phyloP scores from a whole-genome alignment of 371 early-diverging fungal species.

The Mortierella sp. region DNA sequence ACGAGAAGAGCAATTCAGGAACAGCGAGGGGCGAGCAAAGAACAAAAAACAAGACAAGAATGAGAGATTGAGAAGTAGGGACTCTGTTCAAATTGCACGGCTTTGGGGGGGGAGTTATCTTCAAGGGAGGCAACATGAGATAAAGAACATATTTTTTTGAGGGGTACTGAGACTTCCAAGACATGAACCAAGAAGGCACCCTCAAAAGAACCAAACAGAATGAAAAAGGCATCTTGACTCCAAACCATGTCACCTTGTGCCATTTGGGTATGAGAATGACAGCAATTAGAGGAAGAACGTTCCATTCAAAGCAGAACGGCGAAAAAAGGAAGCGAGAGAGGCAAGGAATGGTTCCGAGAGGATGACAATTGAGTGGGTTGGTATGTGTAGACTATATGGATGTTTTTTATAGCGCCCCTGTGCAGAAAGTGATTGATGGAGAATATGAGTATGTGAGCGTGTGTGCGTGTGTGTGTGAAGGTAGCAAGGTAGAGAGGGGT shows the following conservation, averaged over 20 bases:
- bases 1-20: too few species aligned
- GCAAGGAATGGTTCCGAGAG: neutral
- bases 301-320: conserved; percentile 1
- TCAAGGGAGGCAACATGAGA: neutral
- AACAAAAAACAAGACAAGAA: too few species aligned
- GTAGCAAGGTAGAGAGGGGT: too few species aligned
- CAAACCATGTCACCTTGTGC: neutral
- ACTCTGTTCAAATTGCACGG: too few species aligned
- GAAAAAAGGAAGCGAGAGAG: neutral
- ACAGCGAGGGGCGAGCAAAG: too few species aligned
- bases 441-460: too few species aligned
- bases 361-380: neutral
- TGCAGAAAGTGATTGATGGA: neutral
- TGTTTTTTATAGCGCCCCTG: neutral
- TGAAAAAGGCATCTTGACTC: neutral
- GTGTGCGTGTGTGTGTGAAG: too few species aligned
- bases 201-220: neutral
- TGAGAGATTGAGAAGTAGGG: too few species aligned
- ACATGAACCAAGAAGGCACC: neutral
- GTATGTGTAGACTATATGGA: neutral
- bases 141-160: neutral
- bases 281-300: neutral
- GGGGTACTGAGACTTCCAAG: neutral
- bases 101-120: neutral
- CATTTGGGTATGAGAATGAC: neutral